Base-by-base conservation (phyloP, 2,329 filamentous ascomycete species). In the Fusarium lyarnte region DNA sequence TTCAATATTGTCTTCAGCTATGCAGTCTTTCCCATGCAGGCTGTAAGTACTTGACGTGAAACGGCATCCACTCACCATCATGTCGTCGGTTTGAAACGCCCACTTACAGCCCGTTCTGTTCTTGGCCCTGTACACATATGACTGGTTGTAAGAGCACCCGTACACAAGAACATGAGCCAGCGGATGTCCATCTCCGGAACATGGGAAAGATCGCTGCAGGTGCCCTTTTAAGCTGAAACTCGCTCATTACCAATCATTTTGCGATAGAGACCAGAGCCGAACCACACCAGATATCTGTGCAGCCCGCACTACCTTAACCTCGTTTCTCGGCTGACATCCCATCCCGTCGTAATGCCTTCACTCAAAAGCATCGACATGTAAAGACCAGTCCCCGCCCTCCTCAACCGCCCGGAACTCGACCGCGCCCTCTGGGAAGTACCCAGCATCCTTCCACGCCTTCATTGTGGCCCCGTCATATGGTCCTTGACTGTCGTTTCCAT, bases 381-480 rank as follows among this genome's bases (percentile, higher is more conserved):
- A 86, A 57, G 73, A 74, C 91, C 91, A 93, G 16, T 81, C 81
- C 27, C 82, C 85, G 29, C 87, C 86, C 49, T 87, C 85, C 16
- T 87, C 89, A 11, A 84, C 87, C 67, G 82, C 85, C 72, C 90
- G 87, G 76, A 95, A 95, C 79, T 95, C 95, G 29, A 97, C 94
- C 66, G 75, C 74, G 1, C 93, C 94, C 72, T 96, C 76, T 73
- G 67, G 92, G 17, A 99, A 99, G 80, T 98, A 98, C 6, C 96
- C 96, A 29, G 94, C 94, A 70, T 93, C 90, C 74, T 92, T 90
- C 96, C 96, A 99, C 5, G 93, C 93, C 76, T 91, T 89, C 96
- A 99, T 98, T 41, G 92, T 95, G 9, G 87, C 81, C 12, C 88
- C 89, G 78, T 98, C 94, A 80, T 94, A 99, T 0, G 96, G 95